Evolutionary conservation across 192 early-diverging fungal species (phyloP).

Genomic region (Mortierella claussenii): DNA sequence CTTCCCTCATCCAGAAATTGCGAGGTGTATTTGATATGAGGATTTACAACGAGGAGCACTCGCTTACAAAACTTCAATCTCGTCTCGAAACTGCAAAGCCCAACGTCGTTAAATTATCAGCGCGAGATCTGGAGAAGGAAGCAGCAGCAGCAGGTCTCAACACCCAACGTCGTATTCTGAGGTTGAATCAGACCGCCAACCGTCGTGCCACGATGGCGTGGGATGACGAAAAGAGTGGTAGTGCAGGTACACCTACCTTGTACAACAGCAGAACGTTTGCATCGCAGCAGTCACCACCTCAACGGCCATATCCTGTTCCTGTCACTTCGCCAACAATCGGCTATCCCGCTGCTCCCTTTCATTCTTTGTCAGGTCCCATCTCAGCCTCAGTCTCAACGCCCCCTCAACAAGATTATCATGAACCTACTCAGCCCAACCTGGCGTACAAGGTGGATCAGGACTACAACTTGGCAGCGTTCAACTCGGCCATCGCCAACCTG

Average conservation of each 20-base stretch:
- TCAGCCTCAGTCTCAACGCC: not conserved
- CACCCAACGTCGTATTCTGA: slow-evolving; percentile 14
- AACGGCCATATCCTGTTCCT: no score
- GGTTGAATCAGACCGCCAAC: slow-evolving; percentile 39
- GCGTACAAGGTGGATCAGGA: slow-evolving; percentile 30
- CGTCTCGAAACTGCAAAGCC: slow-evolving; percentile 37
- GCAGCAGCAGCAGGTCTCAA: not conserved
- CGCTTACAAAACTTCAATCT: slow-evolving; percentile 49
- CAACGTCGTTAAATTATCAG: slow-evolving; percentile 38
- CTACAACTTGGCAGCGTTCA: slow-evolving; percentile 47
- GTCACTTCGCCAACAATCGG: no score
- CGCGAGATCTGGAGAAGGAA: slow-evolving; percentile 35
- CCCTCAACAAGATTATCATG: not conserved
- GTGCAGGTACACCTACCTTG: not conserved
- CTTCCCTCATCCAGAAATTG: slow-evolving; percentile 54
- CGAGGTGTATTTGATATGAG: slow-evolving; percentile 61
- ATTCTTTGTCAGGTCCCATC: not conserved
- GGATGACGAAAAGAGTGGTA: not conserved
- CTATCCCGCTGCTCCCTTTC: no score
- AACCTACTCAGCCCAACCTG: slow-evolving; percentile 2
- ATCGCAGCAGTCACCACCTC: no score
- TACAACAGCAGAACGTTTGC: no score
- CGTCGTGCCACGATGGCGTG: slow-evolving; percentile 12
- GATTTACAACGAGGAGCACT: slow-evolving; percentile 61
- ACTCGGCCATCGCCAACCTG: slow-evolving; percentile 48